phyloP scores from a whole-genome alignment of 2,329 filamentous ascomycete genomes.

The Venturia oleaginea region DNA sequence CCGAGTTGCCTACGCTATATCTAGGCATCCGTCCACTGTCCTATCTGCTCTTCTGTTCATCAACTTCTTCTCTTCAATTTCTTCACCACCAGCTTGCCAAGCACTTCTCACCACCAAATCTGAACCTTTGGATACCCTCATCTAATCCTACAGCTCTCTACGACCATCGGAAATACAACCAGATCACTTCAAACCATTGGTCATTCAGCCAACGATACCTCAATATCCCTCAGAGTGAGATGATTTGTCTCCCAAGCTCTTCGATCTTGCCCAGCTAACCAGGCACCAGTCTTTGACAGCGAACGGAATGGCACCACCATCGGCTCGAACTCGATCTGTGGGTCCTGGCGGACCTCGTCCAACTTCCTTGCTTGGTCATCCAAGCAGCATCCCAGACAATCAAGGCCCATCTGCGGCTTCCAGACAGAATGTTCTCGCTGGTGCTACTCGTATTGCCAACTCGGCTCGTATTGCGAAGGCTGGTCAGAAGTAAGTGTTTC shows the following conservation, averaged over 20 bases:
- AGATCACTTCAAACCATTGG: not conserved
- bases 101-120: not conserved
- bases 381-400: not conserved
- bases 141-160: not conserved
- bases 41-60: not conserved
- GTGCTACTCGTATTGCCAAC: not conserved
- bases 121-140: not conserved
- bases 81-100: not conserved
- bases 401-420: not conserved
- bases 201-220: not conserved
- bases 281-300: not conserved
- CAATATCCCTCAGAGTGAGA: not conserved
- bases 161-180: not conserved
- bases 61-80: not conserved
- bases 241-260: not conserved
- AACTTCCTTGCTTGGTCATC: not conserved
- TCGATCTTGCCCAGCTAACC: not conserved
- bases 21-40: not conserved
- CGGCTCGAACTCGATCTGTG: not conserved
- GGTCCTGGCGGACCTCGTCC: not conserved
- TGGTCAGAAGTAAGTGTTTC: not conserved
- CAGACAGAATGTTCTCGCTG: not conserved
- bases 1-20: not conserved
- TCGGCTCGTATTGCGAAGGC: not conserved
- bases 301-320: not conserved